Conservation (phyloP, 371 early-diverging fungal genomes). For the Lichtheimia ornata region DNA sequence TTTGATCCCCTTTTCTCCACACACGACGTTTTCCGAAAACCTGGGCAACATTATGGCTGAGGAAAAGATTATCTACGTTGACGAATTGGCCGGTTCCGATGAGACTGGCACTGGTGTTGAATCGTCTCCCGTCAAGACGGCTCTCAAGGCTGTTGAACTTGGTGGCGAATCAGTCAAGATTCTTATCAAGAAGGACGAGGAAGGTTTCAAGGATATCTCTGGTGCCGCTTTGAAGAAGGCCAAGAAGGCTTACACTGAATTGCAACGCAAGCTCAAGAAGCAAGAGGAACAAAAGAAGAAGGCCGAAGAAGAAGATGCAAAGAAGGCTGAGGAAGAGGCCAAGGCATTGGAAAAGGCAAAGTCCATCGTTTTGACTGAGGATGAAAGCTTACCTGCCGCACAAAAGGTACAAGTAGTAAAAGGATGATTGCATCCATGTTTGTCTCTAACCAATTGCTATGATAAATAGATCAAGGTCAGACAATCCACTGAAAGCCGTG, state of each 20-base stretch:
- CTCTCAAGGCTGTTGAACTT: conserved; percentile 64
- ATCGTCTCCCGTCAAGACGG: conserved; percentile 69
- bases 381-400: conserved; percentile 78
- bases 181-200: conserved; percentile 69
- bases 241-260: conserved; percentile 74
- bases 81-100: conserved; percentile 77
- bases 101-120: conserved; percentile 66
- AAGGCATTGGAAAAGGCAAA: conserved; percentile 86
- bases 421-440: not conserved
- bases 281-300: conserved; percentile 68
- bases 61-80: conserved; percentile 54
- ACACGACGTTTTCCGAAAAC: not conserved
- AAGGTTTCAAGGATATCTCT: conserved; percentile 77
- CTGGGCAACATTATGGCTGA: not conserved
- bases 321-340: conserved; percentile 74
- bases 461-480: conserved; percentile 79
- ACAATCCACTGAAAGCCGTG: conserved; percentile 68
- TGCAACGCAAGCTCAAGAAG: conserved; percentile 74
- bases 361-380: conserved; percentile 74
- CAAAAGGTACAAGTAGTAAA: conserved; percentile 46
- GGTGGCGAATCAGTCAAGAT: conserved; percentile 58
- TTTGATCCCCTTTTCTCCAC: no score
- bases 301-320: conserved; percentile 68
- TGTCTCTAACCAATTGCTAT: not conserved
- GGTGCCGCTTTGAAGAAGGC: conserved; percentile 94